Base-by-base conservation (phyloP, 345 rosid genomes). In the Melaleuca quinquenervia region DNA sequence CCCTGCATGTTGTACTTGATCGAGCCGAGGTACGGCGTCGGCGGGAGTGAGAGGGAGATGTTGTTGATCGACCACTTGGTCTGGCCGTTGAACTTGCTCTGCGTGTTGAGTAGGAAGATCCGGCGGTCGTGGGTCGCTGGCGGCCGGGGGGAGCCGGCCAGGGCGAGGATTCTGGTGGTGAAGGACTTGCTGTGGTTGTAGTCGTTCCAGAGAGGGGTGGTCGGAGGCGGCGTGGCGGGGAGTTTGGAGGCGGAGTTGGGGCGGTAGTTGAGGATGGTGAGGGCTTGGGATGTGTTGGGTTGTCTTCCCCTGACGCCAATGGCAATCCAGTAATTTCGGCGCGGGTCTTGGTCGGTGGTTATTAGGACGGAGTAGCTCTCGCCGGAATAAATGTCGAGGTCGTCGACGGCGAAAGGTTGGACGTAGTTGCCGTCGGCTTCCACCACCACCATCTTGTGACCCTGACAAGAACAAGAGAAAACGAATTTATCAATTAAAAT, bases 351-450 rank as follows among this genome's bases (percentile, higher is more conserved):
- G 55, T 94, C 51, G 29, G 99, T 94, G 22, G 52, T 92, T 10
- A 97, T 44, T 11, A 97, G 86, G 14, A 97, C 91, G 0, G 99
- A 97, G 91, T 97, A 97, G 87, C 87, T 95, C 70, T 97, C 97
- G 58, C 99, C 99, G 27, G 97, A 95, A 44, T 96, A 95, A 26
- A 96, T 91, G 89, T 94, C 96, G 75, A 97, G 29, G 56, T 94
- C 92, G 11, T 92, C 87, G 2, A 93, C 93, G 44, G 50, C 29
- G 84, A 96, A 95, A 41, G 96, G 98, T 32, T 92, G 88, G 7
- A 97, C 89, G 82, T 94, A 93, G 84, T 94, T 94, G 26, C 95
- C 98, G 90, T 97, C 99, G 0, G 98, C 99, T 89, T 96, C 98
- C 26, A 97, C 98, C 82, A 94, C 98, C 62, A 85, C 20, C 91